Base-by-base conservation (phyloP, 2,329 filamentous ascomycete species). In the Cercospora zeina region DNA sequence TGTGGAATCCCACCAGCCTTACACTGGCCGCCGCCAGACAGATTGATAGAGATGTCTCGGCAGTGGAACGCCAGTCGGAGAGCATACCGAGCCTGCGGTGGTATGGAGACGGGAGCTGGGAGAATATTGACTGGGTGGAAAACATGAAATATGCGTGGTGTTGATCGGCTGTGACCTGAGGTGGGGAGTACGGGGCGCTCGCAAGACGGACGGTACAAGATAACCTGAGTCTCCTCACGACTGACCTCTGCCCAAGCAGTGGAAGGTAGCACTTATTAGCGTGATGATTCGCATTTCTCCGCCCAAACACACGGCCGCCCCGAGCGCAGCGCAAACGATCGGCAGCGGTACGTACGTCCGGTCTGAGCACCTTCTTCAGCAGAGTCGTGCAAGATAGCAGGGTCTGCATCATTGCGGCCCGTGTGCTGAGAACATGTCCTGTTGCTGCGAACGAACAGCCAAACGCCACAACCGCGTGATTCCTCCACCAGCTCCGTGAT, bases 121-220 rank as follows among this genome's bases (percentile, higher is more conserved):
- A 77, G 5, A 78, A 83, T 24, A 76, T 91, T 5, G 85, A 89
- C 54, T 93, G 90, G 89, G 76, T 91, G 55, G 84, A 81, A 11
- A 91, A 89, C 70, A 89, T 93, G 76, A 92, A 91, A 77, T 92
- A 85, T 76, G 88, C 81, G 1, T 93, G 89, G 89, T 91, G 87
- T 73, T 93, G 73, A 66, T 27, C n/a, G 30, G 13, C 2, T 31
- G 13, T 33, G 13, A 31, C 27, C 39, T 5, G 6, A 9, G 39
- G 13, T 16, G 21, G 39, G 16, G 21, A 16, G 16, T 21, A 19
- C 19, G 8, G 3, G 39, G 19, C 39, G 39, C 21, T 45, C 16
- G 21, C 19, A 45, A 5, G 21, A 45, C 21, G 39, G 39, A 45
- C 10, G 5, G 16, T 5, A 2, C 11, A 42, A 45, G 3, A 4